phyloP scores from a whole-genome alignment of 1,284 basidiomycete species.

The Malassezia pachydermatis region DNA sequence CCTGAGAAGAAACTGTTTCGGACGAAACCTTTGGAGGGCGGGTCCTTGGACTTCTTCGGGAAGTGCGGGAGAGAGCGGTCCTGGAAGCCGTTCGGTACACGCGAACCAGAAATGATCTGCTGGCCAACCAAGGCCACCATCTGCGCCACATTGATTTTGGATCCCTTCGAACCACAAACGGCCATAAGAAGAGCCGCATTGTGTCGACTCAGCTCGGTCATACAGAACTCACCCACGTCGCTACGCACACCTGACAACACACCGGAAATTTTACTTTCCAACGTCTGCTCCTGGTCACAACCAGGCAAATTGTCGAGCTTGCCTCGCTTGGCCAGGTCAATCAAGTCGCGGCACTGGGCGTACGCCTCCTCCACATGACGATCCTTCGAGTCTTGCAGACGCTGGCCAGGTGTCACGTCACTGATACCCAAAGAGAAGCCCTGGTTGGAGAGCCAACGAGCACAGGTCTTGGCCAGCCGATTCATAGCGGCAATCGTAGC shows the following conservation, averaged over 20 bases:
- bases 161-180: constrained; percentile 94
- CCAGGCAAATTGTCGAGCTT: constrained; percentile 90
- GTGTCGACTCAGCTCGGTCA: constrained; percentile 88
- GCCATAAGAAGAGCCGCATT: constrained; percentile 99
- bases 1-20: constrained; percentile 90
- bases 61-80: constrained; percentile 97
- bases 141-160: constrained; percentile 97
- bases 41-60: constrained; percentile 91
- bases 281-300: constrained; percentile 89
- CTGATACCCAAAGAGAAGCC: constrained; percentile 98
- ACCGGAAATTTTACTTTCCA: constrained; percentile 88
- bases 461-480: constrained; percentile 85
- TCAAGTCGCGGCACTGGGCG: constrained; percentile 72
- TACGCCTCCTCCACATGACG: constrained; percentile 79
- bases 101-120: constrained; percentile 94
- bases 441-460: constrained; percentile 88
- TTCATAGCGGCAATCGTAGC: constrained; percentile 95
- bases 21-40: constrained; percentile 96
- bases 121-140: constrained; percentile 99
- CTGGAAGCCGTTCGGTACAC: constrained; percentile 98
- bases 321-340: constrained; percentile 79
- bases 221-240: constrained; percentile 92
- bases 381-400: constrained; percentile 72
- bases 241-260: constrained; percentile 89
- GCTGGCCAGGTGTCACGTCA: constrained; percentile 90